phyloP scores from a whole-genome alignment of 2,329 filamentous ascomycete genomes.

The Curvularia lunata region DNA sequence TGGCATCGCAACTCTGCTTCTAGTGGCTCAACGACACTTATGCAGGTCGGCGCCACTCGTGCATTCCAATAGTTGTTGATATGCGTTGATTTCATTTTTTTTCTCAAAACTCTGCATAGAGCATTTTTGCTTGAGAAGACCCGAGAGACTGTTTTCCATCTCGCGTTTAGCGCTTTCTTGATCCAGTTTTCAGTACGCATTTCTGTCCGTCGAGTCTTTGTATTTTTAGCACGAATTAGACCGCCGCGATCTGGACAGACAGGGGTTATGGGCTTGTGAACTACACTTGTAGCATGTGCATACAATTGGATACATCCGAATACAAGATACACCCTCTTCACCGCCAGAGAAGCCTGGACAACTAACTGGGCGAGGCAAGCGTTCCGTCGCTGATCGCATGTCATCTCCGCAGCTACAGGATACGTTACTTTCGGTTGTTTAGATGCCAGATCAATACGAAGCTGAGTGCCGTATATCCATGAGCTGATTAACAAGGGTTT shows the following conservation, averaged over 20 bases:
- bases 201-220: conserved; percentile 15
- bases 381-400: conserved; percentile 6
- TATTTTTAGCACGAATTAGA: conserved; percentile 22
- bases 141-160: not conserved
- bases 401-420: conserved; percentile 14
- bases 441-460: conserved; percentile 14
- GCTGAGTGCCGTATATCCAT: conserved; percentile 8
- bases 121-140: not conserved
- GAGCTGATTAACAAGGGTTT: conserved; percentile 5
- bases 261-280: conserved; percentile 6
- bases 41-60: not conserved
- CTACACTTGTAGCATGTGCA: conserved; percentile 10
- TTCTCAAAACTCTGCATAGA: not conserved
- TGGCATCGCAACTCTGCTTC: conserved; percentile 1
- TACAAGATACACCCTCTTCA: conserved; percentile 6
- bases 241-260: conserved; percentile 6
- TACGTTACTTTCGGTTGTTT: conserved; percentile 24
- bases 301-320: conserved; percentile 10
- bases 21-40: not conserved
- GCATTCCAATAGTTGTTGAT: not conserved
- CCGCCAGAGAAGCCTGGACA: not conserved
- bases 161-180: conserved; percentile 6
- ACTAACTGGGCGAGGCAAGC: not conserved
- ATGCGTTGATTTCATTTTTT: not conserved
- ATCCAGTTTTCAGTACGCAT: conserved; percentile 10